phyloP scores from a whole-genome alignment of 2,329 filamentous ascomycete genomes.

The Diplocarpon mali region DNA sequence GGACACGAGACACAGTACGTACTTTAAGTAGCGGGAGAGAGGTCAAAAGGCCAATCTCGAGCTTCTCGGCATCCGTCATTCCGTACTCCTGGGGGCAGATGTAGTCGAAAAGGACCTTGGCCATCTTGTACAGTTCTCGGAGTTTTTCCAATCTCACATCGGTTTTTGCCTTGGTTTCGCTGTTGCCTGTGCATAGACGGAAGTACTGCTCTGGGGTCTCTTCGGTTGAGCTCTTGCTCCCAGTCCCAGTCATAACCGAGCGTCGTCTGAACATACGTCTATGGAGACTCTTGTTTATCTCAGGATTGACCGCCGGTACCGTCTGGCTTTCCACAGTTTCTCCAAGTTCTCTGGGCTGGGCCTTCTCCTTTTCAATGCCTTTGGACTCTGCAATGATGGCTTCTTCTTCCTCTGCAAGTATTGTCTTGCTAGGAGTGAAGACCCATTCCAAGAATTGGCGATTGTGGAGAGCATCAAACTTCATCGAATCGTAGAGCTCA shows the following conservation, averaged over 20 bases:
- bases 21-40: conserved; percentile 73
- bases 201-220: conserved; percentile 59
- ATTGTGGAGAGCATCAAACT: conserved; percentile 96
- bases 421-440: conserved; percentile 74
- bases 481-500: conserved; percentile 98
- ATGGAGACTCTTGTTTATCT: conserved; percentile 24
- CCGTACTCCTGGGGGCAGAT: conserved; percentile 98
- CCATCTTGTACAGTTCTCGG: conserved; percentile 83
- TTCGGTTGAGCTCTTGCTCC: conserved; percentile 35
- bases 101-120: conserved; percentile 94
- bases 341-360: conserved; percentile 18
- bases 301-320: conserved; percentile 18
- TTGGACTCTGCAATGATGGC: conserved; percentile 28
- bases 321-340: conserved; percentile 16
- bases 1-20: conserved; percentile 1
- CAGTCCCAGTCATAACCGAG: conserved; percentile 46
- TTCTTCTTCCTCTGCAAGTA: conserved; percentile 58
- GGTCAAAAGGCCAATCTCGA: conserved; percentile 94
- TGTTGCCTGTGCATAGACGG: conserved; percentile 72
- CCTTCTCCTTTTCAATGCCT: conserved; percentile 19
- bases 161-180: conserved; percentile 63
- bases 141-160: conserved; percentile 81
- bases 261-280: conserved; percentile 47
- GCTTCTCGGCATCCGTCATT: conserved; percentile 88
- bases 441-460: conserved; percentile 95